Conservation (phyloP, 768 basidiomycete species). For the Boletales sp. region DNA sequence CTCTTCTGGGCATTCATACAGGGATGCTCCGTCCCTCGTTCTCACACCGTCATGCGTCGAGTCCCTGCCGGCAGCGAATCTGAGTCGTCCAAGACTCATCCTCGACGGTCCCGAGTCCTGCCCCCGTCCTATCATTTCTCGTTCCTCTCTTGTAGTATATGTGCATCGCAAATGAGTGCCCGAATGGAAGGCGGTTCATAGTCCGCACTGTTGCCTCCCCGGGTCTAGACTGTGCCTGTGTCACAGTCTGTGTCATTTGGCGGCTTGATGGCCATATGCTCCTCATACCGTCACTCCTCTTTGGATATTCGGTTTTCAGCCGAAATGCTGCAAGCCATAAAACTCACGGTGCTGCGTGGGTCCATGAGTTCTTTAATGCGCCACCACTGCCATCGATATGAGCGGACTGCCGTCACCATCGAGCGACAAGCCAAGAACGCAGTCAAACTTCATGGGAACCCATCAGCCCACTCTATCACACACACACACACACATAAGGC, state of each 20-base stretch:
- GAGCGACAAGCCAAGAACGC: too few relatives aligned
- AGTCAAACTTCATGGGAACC: background rate
- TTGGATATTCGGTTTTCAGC: background rate
- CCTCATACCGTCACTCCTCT: conserved; percentile 5
- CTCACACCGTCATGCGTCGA: conserved; percentile 9
- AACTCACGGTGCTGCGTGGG: conserved; percentile 14
- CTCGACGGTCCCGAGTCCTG: conserved; percentile 15
- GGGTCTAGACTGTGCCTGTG: conserved; percentile 10
- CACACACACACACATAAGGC: too few relatives aligned
- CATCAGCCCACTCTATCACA: background rate
- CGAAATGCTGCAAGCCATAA: background rate
- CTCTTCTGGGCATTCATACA: conserved; percentile 9
- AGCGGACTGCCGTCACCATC: too few relatives aligned
- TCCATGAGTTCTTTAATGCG: conserved; percentile 9
- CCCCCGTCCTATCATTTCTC: background rate
- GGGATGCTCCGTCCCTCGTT: conserved; percentile 9
- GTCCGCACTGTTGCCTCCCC: background rate
- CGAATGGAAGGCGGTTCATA: background rate
- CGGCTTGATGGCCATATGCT: conserved; percentile 23
- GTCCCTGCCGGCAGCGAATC: conserved; percentile 8
- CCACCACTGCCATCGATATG: conserved; percentile 11
- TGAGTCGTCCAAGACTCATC: conserved; percentile 4
- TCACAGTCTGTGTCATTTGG: conserved; percentile 22
- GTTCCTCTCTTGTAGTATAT: too few relatives aligned
- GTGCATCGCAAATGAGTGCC: too few relatives aligned